Evolutionary conservation across 1,284 basidiomycete genomes (phyloP), one percentile per base, ranked within the genome.

Genomic region (Austroboletus novae-zelandiae): DNA sequence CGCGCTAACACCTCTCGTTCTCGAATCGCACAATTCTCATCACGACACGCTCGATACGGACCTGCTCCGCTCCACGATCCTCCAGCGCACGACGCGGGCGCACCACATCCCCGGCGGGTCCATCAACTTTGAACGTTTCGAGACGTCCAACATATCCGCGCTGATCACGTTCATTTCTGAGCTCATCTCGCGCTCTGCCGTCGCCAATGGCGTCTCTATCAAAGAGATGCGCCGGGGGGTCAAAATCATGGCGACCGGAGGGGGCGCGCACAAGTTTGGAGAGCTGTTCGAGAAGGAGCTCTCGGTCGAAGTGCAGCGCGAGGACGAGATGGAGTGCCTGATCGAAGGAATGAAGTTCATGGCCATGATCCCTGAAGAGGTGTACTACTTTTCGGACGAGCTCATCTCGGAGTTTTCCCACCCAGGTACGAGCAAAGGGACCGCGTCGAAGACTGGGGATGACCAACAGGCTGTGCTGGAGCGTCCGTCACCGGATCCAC

Each of bases 311-410:
- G 90, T 99, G 39, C 75, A 78, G 53, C 75, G 87, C 50, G 96
- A 98, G 71, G 97, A 99, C 69, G 97, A 99, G 77, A 99, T 99
- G 97, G 94, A 92, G 72, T 98, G 96, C 65, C 73, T 99, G 62
- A 99, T 99, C 58, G 90, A 95, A 57, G 97, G 97, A 15, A 79
- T 99, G 64, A 93, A 94, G 70, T 99, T 99, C 72, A 91, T 98
- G 70, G 89, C 91, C 29, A 84, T 93, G 65, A 97, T 99, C 53
- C 96, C 96, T 30, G 89, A 97, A 71, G 97, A 99, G 71, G 95
- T 95, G 31, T 99, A 98, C 72, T 98, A 89, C 79, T 99, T 98
- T 75, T 97, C 94, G 41, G 97, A 99, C 71, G 91, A 98, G 72
- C 84, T 98, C 58, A 95, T 98, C 47, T 87, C 92, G 69, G 86